Percentiles rank a stretch among this genome's conserved stretches.
Evolutionary conservation across 2,329 filamentous ascomycete species (phyloP).

Genomic region (Helotiales sp.): DNA sequence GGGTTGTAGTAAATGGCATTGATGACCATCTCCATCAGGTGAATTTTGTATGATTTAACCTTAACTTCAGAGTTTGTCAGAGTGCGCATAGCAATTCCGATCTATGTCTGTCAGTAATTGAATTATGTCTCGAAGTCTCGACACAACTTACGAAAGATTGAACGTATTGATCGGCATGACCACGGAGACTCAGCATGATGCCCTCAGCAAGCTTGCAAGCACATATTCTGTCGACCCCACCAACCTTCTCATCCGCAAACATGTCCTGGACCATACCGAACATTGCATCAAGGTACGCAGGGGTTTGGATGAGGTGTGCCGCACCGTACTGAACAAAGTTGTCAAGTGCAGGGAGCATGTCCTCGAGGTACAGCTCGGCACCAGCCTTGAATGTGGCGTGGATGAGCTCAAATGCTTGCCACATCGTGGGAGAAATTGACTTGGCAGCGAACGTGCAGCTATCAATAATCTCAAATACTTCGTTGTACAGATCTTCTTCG

Average conservation of each 20-base stretch:
- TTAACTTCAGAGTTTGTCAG: constrained; percentile 77
- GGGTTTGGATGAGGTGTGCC: constrained; percentile 78
- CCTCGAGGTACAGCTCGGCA: constrained; percentile 95
- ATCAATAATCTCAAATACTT: constrained; percentile 98
- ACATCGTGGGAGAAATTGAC: constrained; percentile 94
- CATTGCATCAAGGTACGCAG: constrained; percentile 83
- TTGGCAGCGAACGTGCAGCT: constrained; percentile 99
- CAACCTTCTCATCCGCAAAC: constrained; percentile 90
- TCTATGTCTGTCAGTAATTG: constrained; percentile 43
- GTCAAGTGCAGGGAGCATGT: constrained; percentile 97
- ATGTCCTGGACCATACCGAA: constrained; percentile 95
- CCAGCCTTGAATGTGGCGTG: constrained; percentile 97
- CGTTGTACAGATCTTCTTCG: constrained; percentile 83
- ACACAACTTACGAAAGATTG: constrained; percentile 67
- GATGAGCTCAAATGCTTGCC: constrained; percentile 96
- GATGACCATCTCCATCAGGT: constrained; percentile 98
- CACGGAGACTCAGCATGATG: constrained; percentile 93
- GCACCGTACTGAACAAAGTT: constrained; percentile 97
- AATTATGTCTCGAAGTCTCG: not conserved
- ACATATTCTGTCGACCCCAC: constrained; percentile 92
- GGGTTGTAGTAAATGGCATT: constrained; percentile 99
- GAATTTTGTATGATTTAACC: constrained; percentile 92
- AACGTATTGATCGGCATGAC: constrained; percentile 85
- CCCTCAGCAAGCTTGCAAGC: constrained; percentile 97
- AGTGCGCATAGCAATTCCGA: constrained; percentile 85